A percentile compares a stretch with the other conserved stretches of the same genome.
These are phyloP conservation scores for Withania somnifera DNA, from an alignment of 305 asterid genomes.

Conservation along the genomic window DNA sequence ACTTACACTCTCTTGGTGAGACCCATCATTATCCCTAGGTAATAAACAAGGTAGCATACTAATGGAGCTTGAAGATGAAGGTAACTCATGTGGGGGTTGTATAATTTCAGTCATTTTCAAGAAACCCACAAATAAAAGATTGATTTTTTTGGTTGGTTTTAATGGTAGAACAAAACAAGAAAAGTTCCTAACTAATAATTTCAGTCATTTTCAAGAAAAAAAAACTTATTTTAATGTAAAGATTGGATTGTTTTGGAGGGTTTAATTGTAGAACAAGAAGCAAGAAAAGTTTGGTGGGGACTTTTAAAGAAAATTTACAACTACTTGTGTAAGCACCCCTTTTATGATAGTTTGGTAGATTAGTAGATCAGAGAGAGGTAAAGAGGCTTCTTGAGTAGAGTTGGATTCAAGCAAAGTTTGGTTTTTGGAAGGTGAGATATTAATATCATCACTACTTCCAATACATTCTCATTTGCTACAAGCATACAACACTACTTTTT, in stretches of 20 bases:
- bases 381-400: constrained; percentile 26
- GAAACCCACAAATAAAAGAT: neutral
- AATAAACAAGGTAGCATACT: constrained; percentile 8
- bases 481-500: neutral
- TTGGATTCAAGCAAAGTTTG: constrained; percentile 50
- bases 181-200: neutral
- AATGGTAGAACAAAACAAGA: neutral
- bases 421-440: constrained; percentile 19
- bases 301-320: neutral
- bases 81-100: constrained; percentile 2
- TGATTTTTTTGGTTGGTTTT: neutral
- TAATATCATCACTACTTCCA: constrained; percentile 17
- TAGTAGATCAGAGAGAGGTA: constrained; percentile 19
- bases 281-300: neutral
- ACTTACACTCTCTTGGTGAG: constrained; percentile 30
- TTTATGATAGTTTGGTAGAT: constrained; percentile 37
- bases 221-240: too few relatives aligned
- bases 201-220: constrained; percentile 12
- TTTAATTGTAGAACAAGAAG: neutral
- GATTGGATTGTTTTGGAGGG: neutral
- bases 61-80: constrained; percentile 41
- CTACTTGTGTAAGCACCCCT: neutral
- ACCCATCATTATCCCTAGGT: constrained; percentile 45
- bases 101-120: constrained; percentile 17
- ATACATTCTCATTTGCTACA: neutral